Evolutionary conservation across 1,139 yeast species (phyloP).

Genomic region (Taiozyma sp.): DNA sequence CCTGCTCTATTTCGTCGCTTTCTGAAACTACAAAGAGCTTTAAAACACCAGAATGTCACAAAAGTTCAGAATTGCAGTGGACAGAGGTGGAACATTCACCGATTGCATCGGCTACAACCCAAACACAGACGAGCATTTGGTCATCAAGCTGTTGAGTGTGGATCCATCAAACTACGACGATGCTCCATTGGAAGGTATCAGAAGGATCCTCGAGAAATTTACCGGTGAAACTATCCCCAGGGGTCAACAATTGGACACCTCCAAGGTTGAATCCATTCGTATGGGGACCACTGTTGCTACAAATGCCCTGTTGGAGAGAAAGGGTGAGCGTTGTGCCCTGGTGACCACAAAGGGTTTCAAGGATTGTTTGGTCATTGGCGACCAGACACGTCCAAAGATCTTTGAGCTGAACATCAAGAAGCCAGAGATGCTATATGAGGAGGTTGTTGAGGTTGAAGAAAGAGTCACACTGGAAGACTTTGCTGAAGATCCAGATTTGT

Average conservation of each 20-base stretch:
- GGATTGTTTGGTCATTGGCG: conserved; percentile 62
- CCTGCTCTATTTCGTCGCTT: too few relatives aligned
- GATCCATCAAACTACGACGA: conserved; percentile 84
- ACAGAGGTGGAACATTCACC: conserved; percentile 86
- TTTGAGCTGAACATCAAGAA: conserved; percentile 46
- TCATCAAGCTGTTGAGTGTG: conserved; percentile 71
- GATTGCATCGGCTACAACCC: conserved; percentile 47
- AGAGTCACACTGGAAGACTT: conserved; percentile 67
- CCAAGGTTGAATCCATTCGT: conserved; percentile 51
- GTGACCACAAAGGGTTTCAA: conserved; percentile 63
- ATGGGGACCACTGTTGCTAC: conserved; percentile 87
- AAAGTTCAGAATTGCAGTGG: conserved; percentile 31
- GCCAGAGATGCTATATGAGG: conserved; percentile 55
- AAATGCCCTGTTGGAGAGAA: conserved; percentile 61
- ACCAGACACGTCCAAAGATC: conserved; percentile 69
- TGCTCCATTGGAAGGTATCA: conserved; percentile 89
- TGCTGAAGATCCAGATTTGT: conserved; percentile 48
- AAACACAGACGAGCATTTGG: conserved; percentile 40
- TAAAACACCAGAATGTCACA: background rate
- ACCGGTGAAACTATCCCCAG: conserved; percentile 49
- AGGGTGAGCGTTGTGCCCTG: conserved; percentile 62
- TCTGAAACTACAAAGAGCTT: too few relatives aligned
- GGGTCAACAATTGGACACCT: conserved; percentile 40
- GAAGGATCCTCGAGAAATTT: conserved; percentile 65
- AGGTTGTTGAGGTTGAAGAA: conserved; percentile 66